Base-by-base conservation (phyloP, 1,284 basidiomycete genomes). In the Hymenochaete sp. region DNA sequence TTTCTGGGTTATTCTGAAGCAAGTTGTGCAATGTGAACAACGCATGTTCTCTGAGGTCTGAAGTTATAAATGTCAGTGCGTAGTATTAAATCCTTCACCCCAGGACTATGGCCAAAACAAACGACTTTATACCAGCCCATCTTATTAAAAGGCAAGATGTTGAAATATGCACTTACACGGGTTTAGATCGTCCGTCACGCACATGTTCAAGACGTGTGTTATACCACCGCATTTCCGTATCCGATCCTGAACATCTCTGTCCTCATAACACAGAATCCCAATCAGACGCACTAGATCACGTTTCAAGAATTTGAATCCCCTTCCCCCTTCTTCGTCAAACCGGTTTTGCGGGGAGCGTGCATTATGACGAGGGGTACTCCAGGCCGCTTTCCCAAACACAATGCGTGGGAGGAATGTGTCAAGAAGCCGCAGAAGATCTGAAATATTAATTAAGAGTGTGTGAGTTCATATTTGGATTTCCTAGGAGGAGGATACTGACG, bases 21-120 rank as follows among this genome's bases (percentile, higher is more conserved):
- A 93, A 61, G 62, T 87, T 90, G 37, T 78, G 77, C 16, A 95
- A 67, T 9, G 88, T 72, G 53, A 95, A 81, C 35, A 95, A 75
- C 1, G 91, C 89, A 60, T 95, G 87, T 62, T 95, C 92, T 29
- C 89, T 79, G 38, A 96, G 66, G 64, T 89, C 91, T 93, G 57
- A 35, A 4, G 16, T 27, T 24, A 27, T 19, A 14, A n/a, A 37
- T 45, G 19, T 36, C n/a, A 24, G 2, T 13, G 21, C 27, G 13
- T n/a, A 26, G 14, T 24, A 14, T 29, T 29, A 28, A 26, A 29
- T 41, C 32, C 27, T 16, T 28, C 22, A 41, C 25, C 22, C n/a
- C 18, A 29, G 19, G n/a, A 18, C 39, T 26, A 29, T 27, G 10
- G 25, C 22, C 14, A 41, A 31, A 41, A 1, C 19, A 26, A 38